These are phyloP conservation scores for Cylindrodendrum hubeiense DNA, from an alignment of 2,329 filamentous ascomycete species.

Conservation along the genomic window DNA sequence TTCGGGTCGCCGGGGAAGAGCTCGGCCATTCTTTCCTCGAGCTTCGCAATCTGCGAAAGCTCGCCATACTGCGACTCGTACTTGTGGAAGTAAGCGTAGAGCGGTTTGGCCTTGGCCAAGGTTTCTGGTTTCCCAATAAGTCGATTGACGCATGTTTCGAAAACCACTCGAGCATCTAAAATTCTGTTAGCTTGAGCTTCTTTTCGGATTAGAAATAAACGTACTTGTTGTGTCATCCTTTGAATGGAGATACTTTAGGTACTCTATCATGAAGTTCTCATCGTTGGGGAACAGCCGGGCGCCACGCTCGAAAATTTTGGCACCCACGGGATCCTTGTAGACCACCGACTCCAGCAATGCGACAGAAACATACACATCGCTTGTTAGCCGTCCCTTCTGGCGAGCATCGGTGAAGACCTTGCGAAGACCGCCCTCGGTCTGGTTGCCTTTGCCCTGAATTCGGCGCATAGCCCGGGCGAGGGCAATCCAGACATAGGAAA, in stretches of 20 bases:
- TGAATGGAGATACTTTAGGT: slow-evolving; percentile 92
- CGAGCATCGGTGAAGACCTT: slow-evolving; percentile 92
- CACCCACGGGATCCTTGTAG: slow-evolving; percentile 92
- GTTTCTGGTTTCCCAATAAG: slow-evolving; percentile 83
- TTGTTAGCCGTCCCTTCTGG: slow-evolving; percentile 87
- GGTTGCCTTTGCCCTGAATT: slow-evolving; percentile 84
- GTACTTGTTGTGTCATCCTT: slow-evolving; percentile 94
- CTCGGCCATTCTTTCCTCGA: slow-evolving; percentile 93
- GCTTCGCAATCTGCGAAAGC: slow-evolving; percentile 87
- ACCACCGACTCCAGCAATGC: slow-evolving; percentile 95
- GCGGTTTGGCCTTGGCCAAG: slow-evolving; percentile 80
- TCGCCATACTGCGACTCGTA: slow-evolving; percentile 97
- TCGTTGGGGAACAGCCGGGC: slow-evolving; percentile 94
- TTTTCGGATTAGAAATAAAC: slow-evolving; percentile 51
- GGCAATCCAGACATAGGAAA: slow-evolving; percentile 95
- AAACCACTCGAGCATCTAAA: slow-evolving; percentile 91
- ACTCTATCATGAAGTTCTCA: slow-evolving; percentile 93
- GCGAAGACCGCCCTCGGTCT: slow-evolving; percentile 80
- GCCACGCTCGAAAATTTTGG: slow-evolving; percentile 95
- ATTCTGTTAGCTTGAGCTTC: slow-evolving; percentile 31
- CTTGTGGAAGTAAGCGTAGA: slow-evolving; percentile 93
- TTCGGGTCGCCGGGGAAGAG: slow-evolving; percentile 91
- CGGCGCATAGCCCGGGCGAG: slow-evolving; percentile 94
- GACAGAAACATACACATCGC: slow-evolving; percentile 94
- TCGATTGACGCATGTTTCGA: slow-evolving; percentile 91